Base-by-base conservation (phyloP, 2,329 filamentous ascomycete genomes). In the Bipolaris bicolor region DNA sequence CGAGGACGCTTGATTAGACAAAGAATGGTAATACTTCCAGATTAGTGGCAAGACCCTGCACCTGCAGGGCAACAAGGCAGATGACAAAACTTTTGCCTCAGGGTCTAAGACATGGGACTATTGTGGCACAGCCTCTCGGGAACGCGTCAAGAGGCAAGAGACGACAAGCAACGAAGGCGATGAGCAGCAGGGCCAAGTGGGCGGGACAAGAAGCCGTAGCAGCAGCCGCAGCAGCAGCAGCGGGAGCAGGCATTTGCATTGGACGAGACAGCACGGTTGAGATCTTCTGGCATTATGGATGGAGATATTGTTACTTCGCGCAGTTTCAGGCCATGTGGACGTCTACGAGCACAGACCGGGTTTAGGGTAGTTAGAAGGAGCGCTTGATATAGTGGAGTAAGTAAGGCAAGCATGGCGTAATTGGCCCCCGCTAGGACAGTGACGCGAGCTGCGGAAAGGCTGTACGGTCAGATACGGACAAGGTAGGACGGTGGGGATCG, bases 401-500 rank as follows among this genome's bases (percentile, higher is more conserved):
- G 36, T 9, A 9, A 39, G 22, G 22, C 22, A 44, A 24, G 43
- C 66, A 72, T 70, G 69, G 71, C 70, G 72, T 72, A 69, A 72
- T 69, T 20, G 20, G 65, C 63, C 60, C 58, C 64, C 58, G 64
- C 66, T 62, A 67, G 62, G 55, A 58, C 55, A 61, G 72, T 68
- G 70, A 68, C 68, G 71, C 66, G 59, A 64, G 69, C 52, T 68
- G 65, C 66, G 70, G 72, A 72, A 71, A 70, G 70, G 67, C 39
- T 44, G 41, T 29, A 44, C 15, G 24, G 72, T 69, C 65, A 68
- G 70, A 73, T 71, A 67, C 64, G 47, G 56, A 64, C 68, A 69
- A 70, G 71, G 67, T 66, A 70, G 58, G 64, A 70, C 66, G 60
- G 64, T 56, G 67, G 65, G 72, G 71, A 75, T 74, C 67, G 68